These are phyloP conservation scores for Echium plantagineum DNA, from an alignment of 257 asterid species.

Conservation along the genomic window DNA sequence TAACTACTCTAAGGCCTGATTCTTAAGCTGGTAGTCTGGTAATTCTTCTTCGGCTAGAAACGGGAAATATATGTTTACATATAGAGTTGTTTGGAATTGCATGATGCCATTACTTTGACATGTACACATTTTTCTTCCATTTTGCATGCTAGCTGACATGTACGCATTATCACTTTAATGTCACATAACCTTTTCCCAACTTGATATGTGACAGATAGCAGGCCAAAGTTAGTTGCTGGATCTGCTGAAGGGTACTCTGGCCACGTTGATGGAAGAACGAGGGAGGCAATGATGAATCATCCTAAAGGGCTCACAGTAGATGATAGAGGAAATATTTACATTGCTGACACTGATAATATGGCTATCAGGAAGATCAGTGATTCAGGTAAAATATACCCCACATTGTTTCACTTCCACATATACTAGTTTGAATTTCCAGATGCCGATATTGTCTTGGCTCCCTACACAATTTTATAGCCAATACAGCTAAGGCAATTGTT, in stretches of 20 bases:
- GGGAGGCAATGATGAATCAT: slow-evolving; percentile 86
- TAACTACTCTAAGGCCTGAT: too few relatives aligned
- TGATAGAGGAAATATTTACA: slow-evolving; percentile 74
- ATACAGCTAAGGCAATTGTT: not conserved
- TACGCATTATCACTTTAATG: too few relatives aligned
- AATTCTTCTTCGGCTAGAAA: too few relatives aligned
- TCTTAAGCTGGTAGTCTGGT: too few relatives aligned
- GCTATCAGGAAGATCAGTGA: slow-evolving; percentile 86
- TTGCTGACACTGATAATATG: slow-evolving; percentile 89
- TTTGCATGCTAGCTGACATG: too few relatives aligned
- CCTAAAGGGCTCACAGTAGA: slow-evolving; percentile 89
- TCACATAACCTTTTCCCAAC: not conserved
- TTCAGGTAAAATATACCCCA: slow-evolving; percentile 38
- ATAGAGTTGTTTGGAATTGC: too few relatives aligned
- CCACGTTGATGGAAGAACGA: slow-evolving; percentile 65
- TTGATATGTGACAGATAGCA: slow-evolving; percentile 38
- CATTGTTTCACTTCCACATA: not conserved
- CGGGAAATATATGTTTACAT: too few relatives aligned
- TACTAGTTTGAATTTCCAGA: not conserved
- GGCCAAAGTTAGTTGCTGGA: slow-evolving; percentile 79
- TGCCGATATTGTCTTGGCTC: not conserved
- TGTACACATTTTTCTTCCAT: too few relatives aligned
- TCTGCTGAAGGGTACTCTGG: slow-evolving; percentile 83
- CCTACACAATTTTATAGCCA: too few relatives aligned
- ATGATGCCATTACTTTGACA: too few relatives aligned